Evolutionary conservation across 2,329 filamentous ascomycete species (phyloP).

Genomic region (Monilinia fructigena): DNA sequence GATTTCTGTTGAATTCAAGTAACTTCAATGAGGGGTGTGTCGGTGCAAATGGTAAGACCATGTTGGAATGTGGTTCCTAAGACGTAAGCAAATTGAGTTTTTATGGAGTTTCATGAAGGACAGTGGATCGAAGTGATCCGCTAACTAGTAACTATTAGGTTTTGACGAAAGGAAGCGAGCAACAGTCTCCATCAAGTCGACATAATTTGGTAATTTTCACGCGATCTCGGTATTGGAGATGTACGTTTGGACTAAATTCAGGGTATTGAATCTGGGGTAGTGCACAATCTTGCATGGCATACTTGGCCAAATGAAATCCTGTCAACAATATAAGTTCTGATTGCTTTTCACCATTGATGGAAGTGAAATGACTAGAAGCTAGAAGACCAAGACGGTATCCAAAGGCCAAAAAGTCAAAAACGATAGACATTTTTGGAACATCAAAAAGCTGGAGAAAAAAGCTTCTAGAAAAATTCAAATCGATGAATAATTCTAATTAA

Average conservation of each 20-base stretch:
- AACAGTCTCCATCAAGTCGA: conserved; percentile 5
- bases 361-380: neutral
- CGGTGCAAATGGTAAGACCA: conserved; percentile 8
- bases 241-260: conserved; percentile 7
- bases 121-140: neutral
- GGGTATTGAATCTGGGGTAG: conserved; percentile 18
- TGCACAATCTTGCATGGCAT: conserved; percentile 5
- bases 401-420: neutral
- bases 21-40: conserved; percentile 11
- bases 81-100: conserved; percentile 17
- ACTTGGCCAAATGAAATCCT: conserved; percentile 5
- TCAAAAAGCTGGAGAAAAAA: conserved; percentile 5
- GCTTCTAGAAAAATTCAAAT: conserved; percentile 1
- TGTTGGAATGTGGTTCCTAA: conserved; percentile 17
- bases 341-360: neutral
- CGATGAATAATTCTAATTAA: neutral
- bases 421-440: neutral
- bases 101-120: conserved; percentile 12
- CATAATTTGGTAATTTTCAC: neutral
- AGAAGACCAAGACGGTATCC: neutral
- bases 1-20: conserved; percentile 20
- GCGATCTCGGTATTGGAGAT: neutral
- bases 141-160: conserved; percentile 17
- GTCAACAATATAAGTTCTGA: neutral
- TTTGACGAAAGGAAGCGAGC: conserved; percentile 15